Base-by-base conservation (phyloP, 2,329 filamentous ascomycete species). In the Didymella keratinophila region DNA sequence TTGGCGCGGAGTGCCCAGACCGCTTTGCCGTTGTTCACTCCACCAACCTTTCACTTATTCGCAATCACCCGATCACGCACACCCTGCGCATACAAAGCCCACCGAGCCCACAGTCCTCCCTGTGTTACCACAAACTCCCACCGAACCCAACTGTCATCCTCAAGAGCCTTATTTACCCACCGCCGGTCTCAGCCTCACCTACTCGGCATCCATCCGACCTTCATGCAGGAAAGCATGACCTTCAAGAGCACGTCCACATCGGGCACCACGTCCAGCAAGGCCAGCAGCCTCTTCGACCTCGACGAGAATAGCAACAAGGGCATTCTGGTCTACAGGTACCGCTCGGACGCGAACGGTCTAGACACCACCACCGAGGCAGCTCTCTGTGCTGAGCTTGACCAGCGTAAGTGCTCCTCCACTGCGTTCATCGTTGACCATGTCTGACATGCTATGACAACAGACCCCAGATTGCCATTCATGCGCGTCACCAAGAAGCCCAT, bases 401-500 rank as follows among this genome's bases (percentile, higher is more conserved):
- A 70, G 58, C 74, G 77, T 76, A 55, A 60, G 75, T 66, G 37
- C 43, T 32, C 23, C 20, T 42, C 39, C 45, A n/a, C 42, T n/a
- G 23, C 14, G n/a, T 46, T 36, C 23, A n/a, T 48, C 30, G 37
- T n/a, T 23, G 16, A n/a, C 28, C 30, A 55, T 51, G 49, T 65
- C 69, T 71, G 63, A 69, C 66, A 60, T 41, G 48, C 27, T 27
- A 44, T 56, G 62, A 47, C 64, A 44, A 55, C 44, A 80, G 79
- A 81, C 57, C 77, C 78, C 28, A 72, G 75, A 36, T 60, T 76
- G 14, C 69, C 70, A 25, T 73, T 70, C 59, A 74, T 80, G 49
- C 79, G 80, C 65, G 78, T 80, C 39, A 81, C 81, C 21, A 76
- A 71, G 64, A 82, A 81, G 63, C 69, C 70, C 37, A 81, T 83